Evolutionary conservation across 768 basidiomycete species (phyloP).

Genomic region (Boletus rubescentipes): DNA sequence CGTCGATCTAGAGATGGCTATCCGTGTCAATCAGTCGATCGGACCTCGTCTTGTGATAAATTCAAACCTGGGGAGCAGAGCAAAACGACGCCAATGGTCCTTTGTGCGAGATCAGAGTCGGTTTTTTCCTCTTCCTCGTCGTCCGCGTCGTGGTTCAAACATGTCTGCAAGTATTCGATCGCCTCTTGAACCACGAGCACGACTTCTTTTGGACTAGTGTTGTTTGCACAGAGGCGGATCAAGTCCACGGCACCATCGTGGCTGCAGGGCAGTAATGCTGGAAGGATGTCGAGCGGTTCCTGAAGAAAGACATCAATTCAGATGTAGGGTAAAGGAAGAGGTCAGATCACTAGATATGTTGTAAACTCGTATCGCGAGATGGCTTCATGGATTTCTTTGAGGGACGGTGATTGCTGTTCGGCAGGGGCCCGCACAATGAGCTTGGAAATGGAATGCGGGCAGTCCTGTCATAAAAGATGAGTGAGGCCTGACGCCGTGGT

Average conservation of each 20-base stretch:
- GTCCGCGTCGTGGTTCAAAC: conserved; percentile 16
- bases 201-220: conserved; percentile 41
- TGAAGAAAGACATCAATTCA: conserved; percentile 10
- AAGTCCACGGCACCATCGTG: conserved; percentile 33
- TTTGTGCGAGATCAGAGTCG: conserved; percentile 6
- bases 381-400: conserved; percentile 18
- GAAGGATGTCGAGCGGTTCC: conserved; percentile 43
- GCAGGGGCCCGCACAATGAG: conserved; percentile 19
- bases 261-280: conserved; percentile 33
- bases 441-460: conserved; percentile 13
- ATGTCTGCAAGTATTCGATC: conserved; percentile 31
- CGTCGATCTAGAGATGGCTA: conserved; percentile 27
- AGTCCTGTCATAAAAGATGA: conserved; percentile 13
- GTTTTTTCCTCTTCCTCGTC: conserved; percentile 18
- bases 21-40: neutral
- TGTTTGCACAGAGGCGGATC: conserved; percentile 30
- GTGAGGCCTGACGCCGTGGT: neutral
- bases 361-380: conserved; percentile 14
- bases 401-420: conserved; percentile 7
- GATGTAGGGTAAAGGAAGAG: neutral
- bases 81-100: conserved; percentile 12
- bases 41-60: neutral
- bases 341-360: conserved; percentile 17
- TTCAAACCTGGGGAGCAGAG: conserved; percentile 25
- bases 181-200: conserved; percentile 42